These are phyloP conservation scores for Hamamelis virginiana DNA, from an alignment of 164 flowering plant species.

Conservation along the genomic window DNA sequence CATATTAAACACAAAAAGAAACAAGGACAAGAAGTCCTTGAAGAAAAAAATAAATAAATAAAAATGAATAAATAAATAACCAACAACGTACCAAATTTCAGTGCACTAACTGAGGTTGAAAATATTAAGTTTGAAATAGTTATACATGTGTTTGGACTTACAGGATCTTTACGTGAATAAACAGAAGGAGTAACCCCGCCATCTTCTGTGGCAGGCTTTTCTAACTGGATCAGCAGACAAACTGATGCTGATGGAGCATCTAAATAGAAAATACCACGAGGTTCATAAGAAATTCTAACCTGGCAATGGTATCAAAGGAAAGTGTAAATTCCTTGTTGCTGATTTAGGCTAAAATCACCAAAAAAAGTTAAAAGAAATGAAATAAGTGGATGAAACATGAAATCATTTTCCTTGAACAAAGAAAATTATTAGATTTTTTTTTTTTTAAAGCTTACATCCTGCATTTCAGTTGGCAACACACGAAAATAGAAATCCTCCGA, in stretches of 20 bases:
- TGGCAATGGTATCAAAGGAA: slow-evolving; percentile 23
- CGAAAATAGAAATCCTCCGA: slow-evolving; percentile 91
- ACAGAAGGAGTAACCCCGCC: slow-evolving; percentile 91
- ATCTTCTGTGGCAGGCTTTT: slow-evolving; percentile 94
- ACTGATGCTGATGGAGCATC: slow-evolving; percentile 96
- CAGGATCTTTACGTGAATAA: slow-evolving; percentile 97
- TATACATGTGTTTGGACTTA: slow-evolving; percentile 29
- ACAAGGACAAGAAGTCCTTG: neutral
- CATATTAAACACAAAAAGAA: too few relatives aligned
- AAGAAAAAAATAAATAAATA: neutral
- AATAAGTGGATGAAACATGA: too few relatives aligned
- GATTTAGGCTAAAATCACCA: neutral
- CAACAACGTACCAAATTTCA: neutral
- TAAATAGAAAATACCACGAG: slow-evolving; percentile 71
- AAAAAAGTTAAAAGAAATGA: neutral
- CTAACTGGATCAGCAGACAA: slow-evolving; percentile 85
- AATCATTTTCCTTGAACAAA: neutral
- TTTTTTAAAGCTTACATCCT: slow-evolving; percentile 62
- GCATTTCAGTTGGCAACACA: slow-evolving; percentile 62
- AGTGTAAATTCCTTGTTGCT: slow-evolving; percentile 1
- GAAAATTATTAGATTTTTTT: neutral
- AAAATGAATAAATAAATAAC: neutral
- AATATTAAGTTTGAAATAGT: neutral
- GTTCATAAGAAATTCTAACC: slow-evolving; percentile 51
- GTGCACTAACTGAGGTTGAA: neutral